phyloP scores from a whole-genome alignment of 306 rosid genomes.

The Comarum palustre region DNA sequence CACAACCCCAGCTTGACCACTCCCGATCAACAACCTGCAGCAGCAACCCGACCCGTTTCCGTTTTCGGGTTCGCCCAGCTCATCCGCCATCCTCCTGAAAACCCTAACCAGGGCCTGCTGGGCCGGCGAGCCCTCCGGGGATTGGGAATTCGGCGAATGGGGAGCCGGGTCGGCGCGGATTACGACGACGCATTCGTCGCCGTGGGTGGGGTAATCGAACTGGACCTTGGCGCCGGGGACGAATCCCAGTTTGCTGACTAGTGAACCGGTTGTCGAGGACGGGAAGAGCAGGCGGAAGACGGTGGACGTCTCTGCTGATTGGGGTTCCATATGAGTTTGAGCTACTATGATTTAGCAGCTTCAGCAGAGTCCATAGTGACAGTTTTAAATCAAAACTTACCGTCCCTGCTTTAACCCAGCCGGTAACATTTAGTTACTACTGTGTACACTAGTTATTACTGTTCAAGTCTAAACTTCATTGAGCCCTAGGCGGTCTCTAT shows the following conservation, averaged over 20 bases:
- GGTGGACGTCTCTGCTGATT: not conserved
- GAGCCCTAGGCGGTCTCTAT: too few species aligned
- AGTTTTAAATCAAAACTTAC: too few species aligned
- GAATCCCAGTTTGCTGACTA: conserved; percentile 31
- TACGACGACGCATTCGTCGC: conserved; percentile 51
- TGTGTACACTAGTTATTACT: too few species aligned
- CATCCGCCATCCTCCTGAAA: conserved; percentile 46
- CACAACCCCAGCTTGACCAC: conserved; percentile 60
- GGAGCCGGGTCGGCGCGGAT: conserved; percentile 25
- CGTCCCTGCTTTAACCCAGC: not conserved
- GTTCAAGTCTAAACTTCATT: too few species aligned
- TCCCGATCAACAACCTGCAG: conserved; percentile 62
- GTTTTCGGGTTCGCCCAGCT: conserved; percentile 14
- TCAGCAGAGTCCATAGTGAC: too few species aligned
- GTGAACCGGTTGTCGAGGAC: conserved; percentile 35
- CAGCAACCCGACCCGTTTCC: conserved; percentile 38
- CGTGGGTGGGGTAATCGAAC: conserved; percentile 36
- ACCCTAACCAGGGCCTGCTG: conserved; percentile 59
- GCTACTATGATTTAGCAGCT: not conserved
- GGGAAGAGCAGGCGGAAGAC: conserved; percentile 60
- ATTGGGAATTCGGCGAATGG: conserved; percentile 15
- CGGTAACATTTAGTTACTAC: not conserved
- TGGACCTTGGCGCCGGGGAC: conserved; percentile 43
- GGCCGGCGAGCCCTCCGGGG: conserved; percentile 42
- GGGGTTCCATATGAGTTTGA: not conserved